Conservation (phyloP, 2,329 filamentous ascomycete species). For the Penicillium sp. region DNA sequence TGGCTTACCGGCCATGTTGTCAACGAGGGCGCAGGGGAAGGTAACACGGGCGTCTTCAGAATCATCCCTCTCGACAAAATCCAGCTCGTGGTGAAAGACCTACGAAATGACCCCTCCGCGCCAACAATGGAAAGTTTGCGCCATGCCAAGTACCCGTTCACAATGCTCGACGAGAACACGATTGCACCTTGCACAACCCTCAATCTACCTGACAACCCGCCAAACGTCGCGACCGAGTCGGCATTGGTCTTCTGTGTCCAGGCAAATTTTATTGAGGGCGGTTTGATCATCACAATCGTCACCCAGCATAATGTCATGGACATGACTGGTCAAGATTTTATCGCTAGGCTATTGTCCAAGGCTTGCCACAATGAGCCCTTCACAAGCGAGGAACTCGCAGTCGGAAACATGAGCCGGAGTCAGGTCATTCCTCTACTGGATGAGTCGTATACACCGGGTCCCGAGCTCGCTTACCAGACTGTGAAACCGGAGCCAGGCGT, state of each 20-base stretch:
- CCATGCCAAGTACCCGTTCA: slow-evolving; percentile 43
- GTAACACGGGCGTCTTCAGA: slow-evolving; percentile 36
- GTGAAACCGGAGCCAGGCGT: slow-evolving; percentile 19
- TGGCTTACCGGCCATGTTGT: slow-evolving; percentile 41
- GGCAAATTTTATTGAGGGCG: slow-evolving; percentile 49
- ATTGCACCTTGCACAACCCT: slow-evolving; percentile 40
- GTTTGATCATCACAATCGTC: slow-evolving; percentile 49
- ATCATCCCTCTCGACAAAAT: slow-evolving; percentile 38
- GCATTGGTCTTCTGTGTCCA: slow-evolving; percentile 49
- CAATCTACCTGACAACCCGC: slow-evolving; percentile 32
- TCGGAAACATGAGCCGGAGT: slow-evolving; percentile 43
- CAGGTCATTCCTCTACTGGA: slow-evolving; percentile 42
- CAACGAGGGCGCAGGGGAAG: slow-evolving; percentile 29
- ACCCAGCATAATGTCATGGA: slow-evolving; percentile 52
- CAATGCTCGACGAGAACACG: slow-evolving; percentile 48
- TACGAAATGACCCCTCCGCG: slow-evolving; percentile 34
- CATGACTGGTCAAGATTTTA: slow-evolving; percentile 47
- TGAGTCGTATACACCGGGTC: slow-evolving; percentile 32
- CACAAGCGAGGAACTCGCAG: slow-evolving; percentile 43
- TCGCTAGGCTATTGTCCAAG: slow-evolving; percentile 48
- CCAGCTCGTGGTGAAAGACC: slow-evolving; percentile 45
- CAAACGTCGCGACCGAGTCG: slow-evolving; percentile 19
- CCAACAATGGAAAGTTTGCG: slow-evolving; percentile 42
- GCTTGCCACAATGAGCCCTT: slow-evolving; percentile 47
- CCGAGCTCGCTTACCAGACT: slow-evolving; percentile 40